Base-by-base conservation (phyloP, 2,329 filamentous ascomycete genomes). In the Colletotrichum spinosum region DNA sequence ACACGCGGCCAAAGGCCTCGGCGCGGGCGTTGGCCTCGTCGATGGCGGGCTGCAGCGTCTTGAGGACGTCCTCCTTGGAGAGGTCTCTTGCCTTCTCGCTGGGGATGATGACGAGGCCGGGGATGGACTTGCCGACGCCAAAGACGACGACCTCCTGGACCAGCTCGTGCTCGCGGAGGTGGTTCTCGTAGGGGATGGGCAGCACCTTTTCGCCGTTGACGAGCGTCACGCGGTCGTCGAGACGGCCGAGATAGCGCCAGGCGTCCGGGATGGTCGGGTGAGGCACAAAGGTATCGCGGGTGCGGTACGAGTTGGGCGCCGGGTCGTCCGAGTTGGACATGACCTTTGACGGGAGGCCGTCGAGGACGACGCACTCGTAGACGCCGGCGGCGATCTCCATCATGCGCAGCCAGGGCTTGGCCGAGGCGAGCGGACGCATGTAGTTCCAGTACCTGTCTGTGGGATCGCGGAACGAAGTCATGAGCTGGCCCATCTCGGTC, bases 61-160 rank as follows among this genome's bases (percentile, higher is more conserved):
- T 74, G 0, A 88, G 70, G 17, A 84, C 77, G 9, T 86, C 79
- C 0, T 80, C 73, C 3, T 83, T 76, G 0, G 78, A 71, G 51
- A 86, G 72, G 0, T 78, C 69, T 0, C 72, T 71, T 0, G 80
- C 80, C 2, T 76, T 75, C n/a, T 83, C 80, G 11, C 80, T 78
- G 34, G 83, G 81, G 25, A 90, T 76, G 11, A 90, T 76, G 10
- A 89, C 69, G 10, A 88, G 69, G 2, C 87, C 87, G 0, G 85
- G 84, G 35, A 83, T 78, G 1, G 81, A 77, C 52, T 79, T 81
- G 8, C 83, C 85, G 1, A 82, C 80, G 0, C 88, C 88, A 66
- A 89, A 88, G 0, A 88, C 81, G 3, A 88, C 77, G 0, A 83
- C 83, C 64, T 90, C 88, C 13, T 81, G 77, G 0, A 90, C 84